Evolutionary conservation across 768 basidiomycete species (phyloP).

Genomic region (Calocybe cyanea): DNA sequence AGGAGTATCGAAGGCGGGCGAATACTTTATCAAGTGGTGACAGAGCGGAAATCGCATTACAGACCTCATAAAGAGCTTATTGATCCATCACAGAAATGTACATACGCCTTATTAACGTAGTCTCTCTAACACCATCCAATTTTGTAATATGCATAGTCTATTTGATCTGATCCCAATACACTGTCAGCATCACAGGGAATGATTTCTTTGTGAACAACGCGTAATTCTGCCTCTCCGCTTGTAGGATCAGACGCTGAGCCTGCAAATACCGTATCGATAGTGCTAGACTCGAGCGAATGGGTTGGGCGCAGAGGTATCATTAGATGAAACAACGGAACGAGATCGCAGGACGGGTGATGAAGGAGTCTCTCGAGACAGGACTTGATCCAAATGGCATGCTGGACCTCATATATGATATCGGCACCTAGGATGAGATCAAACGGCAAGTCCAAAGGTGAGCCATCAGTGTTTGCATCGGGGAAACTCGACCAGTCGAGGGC

Average conservation of each 20-base stretch:
- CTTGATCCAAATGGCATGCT: slow-evolving; percentile 71
- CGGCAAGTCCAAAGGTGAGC: slow-evolving; percentile 27
- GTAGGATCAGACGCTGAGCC: slow-evolving; percentile 6
- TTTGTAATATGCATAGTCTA: slow-evolving; percentile 68
- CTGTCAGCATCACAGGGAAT: slow-evolving; percentile 52
- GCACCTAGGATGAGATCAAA: slow-evolving; percentile 78
- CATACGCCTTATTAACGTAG: too few relatives aligned
- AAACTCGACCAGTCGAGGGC: slow-evolving; percentile 63
- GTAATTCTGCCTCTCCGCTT: slow-evolving; percentile 26
- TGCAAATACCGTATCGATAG: slow-evolving; percentile 55
- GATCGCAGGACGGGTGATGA: slow-evolving; percentile 18
- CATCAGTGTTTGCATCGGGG: slow-evolving; percentile 4
- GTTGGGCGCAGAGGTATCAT: slow-evolving; percentile 37
- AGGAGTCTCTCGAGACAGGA: slow-evolving; percentile 52
- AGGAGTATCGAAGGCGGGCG: too few relatives aligned
- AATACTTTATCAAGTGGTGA: too few relatives aligned
- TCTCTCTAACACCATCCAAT: too few relatives aligned
- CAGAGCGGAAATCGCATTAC: too few relatives aligned
- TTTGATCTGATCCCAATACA: slow-evolving; percentile 39
- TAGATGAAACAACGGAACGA: slow-evolving; percentile 54
- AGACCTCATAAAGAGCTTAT: too few relatives aligned
- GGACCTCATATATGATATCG: slow-evolving; percentile 77
- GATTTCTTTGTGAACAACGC: slow-evolving; percentile 49
- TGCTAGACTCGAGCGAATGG: slow-evolving; percentile 21
- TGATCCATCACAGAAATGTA: slow-evolving; percentile 28